Conservation (phyloP, 2,329 filamentous ascomycete genomes). For the Nigrograna mackinnonii region DNA sequence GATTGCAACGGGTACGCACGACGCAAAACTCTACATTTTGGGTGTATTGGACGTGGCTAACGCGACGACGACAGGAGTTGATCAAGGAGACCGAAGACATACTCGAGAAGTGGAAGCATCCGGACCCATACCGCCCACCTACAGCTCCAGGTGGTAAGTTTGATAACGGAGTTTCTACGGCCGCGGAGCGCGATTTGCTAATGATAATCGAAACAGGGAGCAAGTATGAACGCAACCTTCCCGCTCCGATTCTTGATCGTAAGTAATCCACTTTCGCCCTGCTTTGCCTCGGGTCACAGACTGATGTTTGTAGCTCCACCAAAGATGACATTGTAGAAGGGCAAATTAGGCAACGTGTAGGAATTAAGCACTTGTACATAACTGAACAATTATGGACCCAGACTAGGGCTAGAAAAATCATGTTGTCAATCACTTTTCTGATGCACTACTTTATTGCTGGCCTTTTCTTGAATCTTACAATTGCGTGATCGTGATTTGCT, state of each 20-base stretch:
- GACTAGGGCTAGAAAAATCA: background rate
- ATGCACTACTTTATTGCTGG: no score
- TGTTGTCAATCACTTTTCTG: no score
- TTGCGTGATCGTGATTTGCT: no score
- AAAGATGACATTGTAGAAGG: constrained; percentile 37
- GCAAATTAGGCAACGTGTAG: background rate
- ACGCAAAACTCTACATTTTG: constrained; percentile 8
- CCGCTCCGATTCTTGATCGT: constrained; percentile 79
- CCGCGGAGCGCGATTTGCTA: background rate
- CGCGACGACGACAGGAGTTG: constrained; percentile 64
- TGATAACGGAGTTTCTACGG: constrained; percentile 3
- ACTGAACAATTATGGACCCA: background rate
- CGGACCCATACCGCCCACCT: constrained; percentile 86
- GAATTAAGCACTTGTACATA: constrained; percentile 4
- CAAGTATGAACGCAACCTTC: constrained; percentile 94
- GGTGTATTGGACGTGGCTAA: constrained; percentile 17
- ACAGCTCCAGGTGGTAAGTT: constrained; percentile 86
- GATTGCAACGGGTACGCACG: constrained; percentile 76
- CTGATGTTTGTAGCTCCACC: constrained; percentile 33
- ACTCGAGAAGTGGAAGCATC: constrained; percentile 94
- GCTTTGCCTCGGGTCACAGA: background rate
- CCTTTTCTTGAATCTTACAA: no score
- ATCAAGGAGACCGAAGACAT: constrained; percentile 87
- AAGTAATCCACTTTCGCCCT: constrained; percentile 47
- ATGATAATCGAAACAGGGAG: constrained; percentile 62